phyloP scores from a whole-genome alignment of 2,329 filamentous ascomycete genomes.

The Chalaropsis thielavioides region DNA sequence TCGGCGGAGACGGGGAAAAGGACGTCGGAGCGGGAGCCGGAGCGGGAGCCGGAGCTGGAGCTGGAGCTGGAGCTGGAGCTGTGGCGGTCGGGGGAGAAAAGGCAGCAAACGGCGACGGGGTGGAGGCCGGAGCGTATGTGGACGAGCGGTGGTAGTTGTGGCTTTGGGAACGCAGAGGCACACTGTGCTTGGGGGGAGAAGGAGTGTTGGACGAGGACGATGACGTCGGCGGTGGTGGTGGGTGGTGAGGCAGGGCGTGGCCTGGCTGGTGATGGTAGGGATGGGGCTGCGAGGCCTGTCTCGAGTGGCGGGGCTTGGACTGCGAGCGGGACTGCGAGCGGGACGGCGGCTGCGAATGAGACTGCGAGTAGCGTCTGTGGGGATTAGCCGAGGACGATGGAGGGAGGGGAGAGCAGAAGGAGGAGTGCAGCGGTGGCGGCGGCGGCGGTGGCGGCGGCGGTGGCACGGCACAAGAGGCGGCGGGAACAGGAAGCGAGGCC shows the following conservation, averaged over 20 bases:
- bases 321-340: conserved; percentile 6
- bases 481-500: background rate
- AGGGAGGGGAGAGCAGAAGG: background rate
- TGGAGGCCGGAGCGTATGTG: background rate
- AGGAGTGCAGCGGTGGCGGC: conserved; percentile 7
- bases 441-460: background rate
- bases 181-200: conserved; percentile 15
- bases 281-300: conserved; percentile 15
- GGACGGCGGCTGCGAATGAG: conserved; percentile 4
- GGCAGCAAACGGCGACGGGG: no score
- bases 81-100: no score
- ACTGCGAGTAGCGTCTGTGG: conserved; percentile 8
- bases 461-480: background rate
- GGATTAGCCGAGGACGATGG: conserved; percentile 11
- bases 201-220: conserved; percentile 11
- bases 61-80: background rate
- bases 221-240: background rate
- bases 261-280: conserved; percentile 5
- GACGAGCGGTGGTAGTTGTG: conserved; percentile 16
- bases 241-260: background rate
- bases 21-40: background rate
- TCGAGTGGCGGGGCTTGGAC: conserved; percentile 11
- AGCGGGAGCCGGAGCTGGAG: background rate
- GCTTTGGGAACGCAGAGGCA: conserved; percentile 16
- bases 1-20: background rate